Conservation (phyloP, 345 rosid species). For the Litchi chinensis region DNA sequence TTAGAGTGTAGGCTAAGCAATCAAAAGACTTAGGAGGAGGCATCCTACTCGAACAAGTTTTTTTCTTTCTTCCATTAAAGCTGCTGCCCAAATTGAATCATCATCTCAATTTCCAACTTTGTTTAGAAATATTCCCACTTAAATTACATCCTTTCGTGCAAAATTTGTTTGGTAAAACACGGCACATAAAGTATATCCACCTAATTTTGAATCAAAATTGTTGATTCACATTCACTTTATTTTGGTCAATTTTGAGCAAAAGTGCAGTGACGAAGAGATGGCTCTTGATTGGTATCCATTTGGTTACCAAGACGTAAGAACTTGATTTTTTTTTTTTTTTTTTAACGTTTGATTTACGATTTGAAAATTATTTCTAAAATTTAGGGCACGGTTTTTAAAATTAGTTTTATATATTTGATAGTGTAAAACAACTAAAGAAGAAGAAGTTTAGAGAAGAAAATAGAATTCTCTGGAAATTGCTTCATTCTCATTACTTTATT, state of each 20-base stretch:
- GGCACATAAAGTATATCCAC: background rate
- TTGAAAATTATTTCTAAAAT: background rate
- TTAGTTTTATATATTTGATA: too few species aligned
- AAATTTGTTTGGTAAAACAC: background rate
- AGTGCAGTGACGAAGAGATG: background rate
- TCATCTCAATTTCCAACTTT: background rate
- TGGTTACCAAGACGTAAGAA: background rate
- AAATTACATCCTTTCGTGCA: background rate
- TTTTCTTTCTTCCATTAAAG: conserved; percentile 11
- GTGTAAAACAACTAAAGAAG: too few species aligned
- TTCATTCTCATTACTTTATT: too few species aligned
- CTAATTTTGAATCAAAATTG: background rate
- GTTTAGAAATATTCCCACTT: background rate
- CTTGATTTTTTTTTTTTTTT: background rate
- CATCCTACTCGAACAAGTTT: background rate
- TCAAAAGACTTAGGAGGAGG: background rate
- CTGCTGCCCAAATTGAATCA: conserved; percentile 3
- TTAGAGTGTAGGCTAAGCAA: background rate
- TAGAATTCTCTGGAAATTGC: too few species aligned
- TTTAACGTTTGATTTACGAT: background rate
- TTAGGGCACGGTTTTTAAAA: background rate
- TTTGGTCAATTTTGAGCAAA: background rate
- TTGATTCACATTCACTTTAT: background rate
- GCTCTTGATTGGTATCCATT: background rate
- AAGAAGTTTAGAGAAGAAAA: too few species aligned